Evolutionary conservation across 306 rosid genomes (phyloP), one percentile per base, ranked within the genome.

Genomic region (Geum urbanum): DNA sequence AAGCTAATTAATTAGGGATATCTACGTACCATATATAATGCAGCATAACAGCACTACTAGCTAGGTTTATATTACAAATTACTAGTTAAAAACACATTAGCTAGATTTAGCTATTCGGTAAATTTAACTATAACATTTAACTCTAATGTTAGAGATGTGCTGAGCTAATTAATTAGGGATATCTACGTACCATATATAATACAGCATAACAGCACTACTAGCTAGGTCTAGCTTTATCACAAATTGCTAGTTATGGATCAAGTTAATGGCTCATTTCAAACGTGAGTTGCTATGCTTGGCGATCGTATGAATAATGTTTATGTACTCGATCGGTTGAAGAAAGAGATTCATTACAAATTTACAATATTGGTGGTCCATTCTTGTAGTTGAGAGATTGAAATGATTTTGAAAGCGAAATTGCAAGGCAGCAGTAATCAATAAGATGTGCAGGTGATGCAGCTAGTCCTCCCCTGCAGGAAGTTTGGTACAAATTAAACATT

Each of bases 341-440:
- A 59, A 27, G 10, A 43, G 24, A 62, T 41, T 41, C 62, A 22
- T 67, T 46, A 64, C n/a, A n/a, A n/a, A n/a, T n/a, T n/a, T n/a
- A n/a, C 51, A 41, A 60, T 47, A 13, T 27, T 52, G 61, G 92
- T 82, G 96, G 96, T 90, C 94, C 94, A 76, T 4, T 52, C 77
- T 80, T 80, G 84, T 80, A 71, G 81, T 82, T 69, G 82, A 59
- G 78, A 78, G 59, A 8, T 76, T 66, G 78, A 82, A 87, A 90
- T 84, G 86, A 86, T 87, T 87, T 86, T 78, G 92, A 84, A 40
- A 84, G 74, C 53, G 94, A 87, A 80, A 82, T 49, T 84, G 84
- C 87, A 80, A 74, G 82, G 60, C 76, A 74, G 37, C 49, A 70
- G 83, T 66, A 76, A 66, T 72, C 11, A 77, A 77, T 64, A 32